Evolutionary conservation across 176 grass and related monocot species (phyloP), one percentile per base, ranked within the genome.

Genomic region (Aegilops tauschii): DNA sequence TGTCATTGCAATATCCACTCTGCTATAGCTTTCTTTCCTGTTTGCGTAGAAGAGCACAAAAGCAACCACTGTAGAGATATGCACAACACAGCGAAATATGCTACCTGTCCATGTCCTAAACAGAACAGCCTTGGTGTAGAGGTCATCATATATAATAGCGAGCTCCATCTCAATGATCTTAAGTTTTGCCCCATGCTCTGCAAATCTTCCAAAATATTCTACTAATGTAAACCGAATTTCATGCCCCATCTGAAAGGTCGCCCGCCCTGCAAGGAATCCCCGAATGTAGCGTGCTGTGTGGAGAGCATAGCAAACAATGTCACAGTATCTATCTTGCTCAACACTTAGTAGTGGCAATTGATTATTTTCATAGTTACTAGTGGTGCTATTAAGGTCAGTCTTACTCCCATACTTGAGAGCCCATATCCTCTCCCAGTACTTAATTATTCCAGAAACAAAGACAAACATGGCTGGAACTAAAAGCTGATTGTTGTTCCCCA

Each of bases 131-230:
- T 77, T 59, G 5, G 75, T 77, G 49, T 34, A 77, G 13, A 77
- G 75, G 7, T 77, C 75, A 77, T 77, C 75, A 39, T 59, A 77
- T 50, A 77, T 77, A 27, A 77, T 21, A 14, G 14, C 75, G 2
- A 77, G 75, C 49, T 77, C 47, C 45, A 77, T 58, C 49, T 77
- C 49, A 10, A 59, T 32, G 2, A 77, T 59, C 29, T 77, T 58
- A 29, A 47, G 1, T 76, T 76, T 61, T 78, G 29, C 50, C 17
- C 8, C 28, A 7, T 34, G 30, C 1, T 59, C 45, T 32, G 5
- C 9, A 14, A 58, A 78, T 34, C 73, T 76, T 18, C 14, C 6
- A 50, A 76, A 76, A 76, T 31, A 76, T 31, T 9, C 25, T 10
- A 54, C 27, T 18, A 76, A 13, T 31, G 73, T 76, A 32, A 54